phyloP scores from a whole-genome alignment of 108 stramenopile genomes.

The Chaetoceros muelleri region DNA sequence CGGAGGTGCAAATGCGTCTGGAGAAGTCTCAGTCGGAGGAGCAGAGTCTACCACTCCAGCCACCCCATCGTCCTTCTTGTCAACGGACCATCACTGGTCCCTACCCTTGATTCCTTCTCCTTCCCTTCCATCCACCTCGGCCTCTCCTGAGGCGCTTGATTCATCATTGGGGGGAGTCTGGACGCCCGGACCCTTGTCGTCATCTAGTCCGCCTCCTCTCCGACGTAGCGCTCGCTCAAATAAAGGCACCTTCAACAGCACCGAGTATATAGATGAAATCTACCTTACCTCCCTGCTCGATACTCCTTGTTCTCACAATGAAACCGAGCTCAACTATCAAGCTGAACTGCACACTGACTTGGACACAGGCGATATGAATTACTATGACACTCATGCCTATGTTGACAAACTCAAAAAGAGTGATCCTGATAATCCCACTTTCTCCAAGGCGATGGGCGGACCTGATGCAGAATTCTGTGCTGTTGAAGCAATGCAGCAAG shows the following conservation, averaged over 20 bases:
- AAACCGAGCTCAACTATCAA: background rate
- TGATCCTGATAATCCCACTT: background rate
- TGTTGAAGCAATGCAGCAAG: background rate
- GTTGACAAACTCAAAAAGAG: background rate
- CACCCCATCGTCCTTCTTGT: too few relatives aligned
- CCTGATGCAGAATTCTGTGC: background rate
- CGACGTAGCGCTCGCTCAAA: background rate
- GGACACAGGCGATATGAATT: background rate
- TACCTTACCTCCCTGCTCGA: background rate
- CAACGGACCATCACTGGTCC: too few relatives aligned
- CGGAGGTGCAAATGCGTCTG: too few relatives aligned
- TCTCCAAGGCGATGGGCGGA: background rate
- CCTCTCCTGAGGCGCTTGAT: background rate
- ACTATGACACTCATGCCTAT: background rate
- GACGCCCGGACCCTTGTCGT: background rate
- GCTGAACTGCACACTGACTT: background rate
- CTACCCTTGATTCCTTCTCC: too few relatives aligned
- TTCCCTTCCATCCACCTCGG: background rate
- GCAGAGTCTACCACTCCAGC: too few relatives aligned
- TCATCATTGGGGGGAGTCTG: too few relatives aligned
- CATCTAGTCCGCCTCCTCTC: background rate
- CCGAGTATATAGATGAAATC: background rate
- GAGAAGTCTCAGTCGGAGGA: too few relatives aligned
- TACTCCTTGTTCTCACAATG: background rate
- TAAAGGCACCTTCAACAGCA: background rate